Evolutionary conservation across 139 green algal species (phyloP), one percentile per base, ranked within the genome.

Genomic region (Picochlorum sp.): DNA sequence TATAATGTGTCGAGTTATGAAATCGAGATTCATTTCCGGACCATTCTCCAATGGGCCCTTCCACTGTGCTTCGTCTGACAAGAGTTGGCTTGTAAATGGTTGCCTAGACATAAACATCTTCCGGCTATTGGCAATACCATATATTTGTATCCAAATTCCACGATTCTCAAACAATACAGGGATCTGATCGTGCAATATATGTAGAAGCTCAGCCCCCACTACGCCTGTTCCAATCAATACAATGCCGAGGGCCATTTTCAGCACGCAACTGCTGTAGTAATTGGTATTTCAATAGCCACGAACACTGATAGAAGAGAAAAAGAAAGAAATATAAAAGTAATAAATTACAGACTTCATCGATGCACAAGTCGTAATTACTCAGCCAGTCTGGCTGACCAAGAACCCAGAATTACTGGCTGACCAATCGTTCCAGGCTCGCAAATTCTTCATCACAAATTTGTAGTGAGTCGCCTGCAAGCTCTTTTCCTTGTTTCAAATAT

Each of bases 221-320:
- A 89, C 73, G 3, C 91, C 91, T 2, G 91, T 87, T 0, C 88
- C 89, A 35, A 98, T 80, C 2, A 98, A 53, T 16, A 74, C 90
- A 14, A 97, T 75, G 8, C 76, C 78, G 35, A 85, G 81, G 30
- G 44, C 30, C 12, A 20, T 53, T 24, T 26, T n/a, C 22, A 28
- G 47, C n/a, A 24, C 3, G 33, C n/a, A 26, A 47, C 22, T 59
- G 22, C 9, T 3, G 20, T n/a, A n/a, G n/a, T n/a, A n/a, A n/a
- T n/a, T n/a, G n/a, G n/a, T n/a, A n/a, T n/a, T n/a, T n/a, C n/a
- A n/a, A n/a, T n/a, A n/a, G n/a, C n/a, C n/a, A n/a, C n/a, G n/a
- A n/a, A n/a, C n/a, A n/a, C n/a, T n/a, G n/a, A n/a, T n/a, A n/a
- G n/a, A n/a, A n/a, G n/a, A n/a, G n/a, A n/a, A n/a, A n/a, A n/a